phyloP scores from a whole-genome alignment of 23 red algal genomes.

The Porphyridium purpureum region DNA sequence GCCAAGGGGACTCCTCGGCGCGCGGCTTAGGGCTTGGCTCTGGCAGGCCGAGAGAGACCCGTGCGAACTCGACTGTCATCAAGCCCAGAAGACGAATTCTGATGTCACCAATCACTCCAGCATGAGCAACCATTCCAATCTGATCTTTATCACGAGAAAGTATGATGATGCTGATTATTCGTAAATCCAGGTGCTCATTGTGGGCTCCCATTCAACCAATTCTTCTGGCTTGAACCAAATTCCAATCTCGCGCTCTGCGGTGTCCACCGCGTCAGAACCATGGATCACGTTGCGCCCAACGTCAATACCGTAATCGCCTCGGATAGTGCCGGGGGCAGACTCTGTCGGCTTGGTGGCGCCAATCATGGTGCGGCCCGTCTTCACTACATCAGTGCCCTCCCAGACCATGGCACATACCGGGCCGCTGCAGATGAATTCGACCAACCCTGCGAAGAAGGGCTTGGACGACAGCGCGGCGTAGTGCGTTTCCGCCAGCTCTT shows the following conservation, averaged over 20 bases:
- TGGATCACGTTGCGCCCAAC: conserved; percentile 33
- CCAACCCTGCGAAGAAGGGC: conserved; percentile 72
- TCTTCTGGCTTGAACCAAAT: conserved; percentile 80
- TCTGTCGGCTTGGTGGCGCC: conserved; percentile 74
- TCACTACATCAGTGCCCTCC: conserved; percentile 60
- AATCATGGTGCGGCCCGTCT: conserved; percentile 63
- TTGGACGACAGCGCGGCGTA: conserved; percentile 70
- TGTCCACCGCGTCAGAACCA: conserved; percentile 86
- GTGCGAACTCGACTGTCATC: too few species aligned
- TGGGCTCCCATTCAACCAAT: conserved; percentile 33
- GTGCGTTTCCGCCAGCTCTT: conserved; percentile 50
- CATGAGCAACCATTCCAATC: too few species aligned
- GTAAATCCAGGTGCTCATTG: conserved; percentile 67
- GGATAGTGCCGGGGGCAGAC: conserved; percentile 75
- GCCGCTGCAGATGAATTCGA: conserved; percentile 73
- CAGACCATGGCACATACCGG: conserved; percentile 95
- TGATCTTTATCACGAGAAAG: not conserved
- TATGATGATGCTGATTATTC: conserved; percentile 19
- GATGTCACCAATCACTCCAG: too few species aligned
- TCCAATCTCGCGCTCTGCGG: conserved; percentile 73
- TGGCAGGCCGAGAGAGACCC: too few species aligned
- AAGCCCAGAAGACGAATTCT: too few species aligned
- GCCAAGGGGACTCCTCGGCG: too few species aligned
- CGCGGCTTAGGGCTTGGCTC: too few species aligned
- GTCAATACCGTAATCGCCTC: conserved; percentile 79